Percentiles rank a stretch among this genome's conserved stretches.
phyloP scores from a whole-genome alignment of 2,329 filamentous ascomycete genomes.

The Stachybotrys chlorohalonatus region DNA sequence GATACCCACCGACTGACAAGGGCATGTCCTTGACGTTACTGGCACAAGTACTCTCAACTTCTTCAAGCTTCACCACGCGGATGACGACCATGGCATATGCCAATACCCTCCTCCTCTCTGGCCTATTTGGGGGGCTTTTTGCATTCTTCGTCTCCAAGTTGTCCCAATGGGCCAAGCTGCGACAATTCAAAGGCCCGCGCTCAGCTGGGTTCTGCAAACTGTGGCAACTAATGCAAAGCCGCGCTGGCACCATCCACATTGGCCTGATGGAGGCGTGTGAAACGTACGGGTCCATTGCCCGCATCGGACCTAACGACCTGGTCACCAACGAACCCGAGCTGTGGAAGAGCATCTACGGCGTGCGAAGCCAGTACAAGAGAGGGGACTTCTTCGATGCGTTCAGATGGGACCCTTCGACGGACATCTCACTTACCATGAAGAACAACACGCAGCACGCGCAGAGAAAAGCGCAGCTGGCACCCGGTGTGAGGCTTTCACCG shows the following conservation, averaged over 20 bases:
- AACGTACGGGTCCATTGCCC: conserved; percentile 20
- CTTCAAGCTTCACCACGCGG: too few relatives aligned
- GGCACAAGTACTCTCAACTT: too few relatives aligned
- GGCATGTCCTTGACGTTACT: too few relatives aligned
- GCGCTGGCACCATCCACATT: background rate
- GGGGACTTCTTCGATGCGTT: conserved; percentile 14
- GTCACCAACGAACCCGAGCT: conserved; percentile 28
- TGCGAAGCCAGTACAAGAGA: conserved; percentile 22
- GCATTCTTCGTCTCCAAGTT: background rate
- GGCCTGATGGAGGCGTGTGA: background rate
- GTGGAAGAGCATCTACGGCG: conserved; percentile 22
- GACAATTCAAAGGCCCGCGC: background rate
- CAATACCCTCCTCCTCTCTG: background rate
- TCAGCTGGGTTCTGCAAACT: background rate
- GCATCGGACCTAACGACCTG: conserved; percentile 31
- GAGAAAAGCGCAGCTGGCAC: conserved; percentile 27
- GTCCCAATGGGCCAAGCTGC: background rate
- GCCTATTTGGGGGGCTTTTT: background rate
- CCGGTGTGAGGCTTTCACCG: conserved; percentile 27
- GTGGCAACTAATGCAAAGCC: background rate
- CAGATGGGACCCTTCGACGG: background rate
- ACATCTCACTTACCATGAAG: background rate
- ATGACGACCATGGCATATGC: background rate
- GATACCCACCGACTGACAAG: too few relatives aligned
- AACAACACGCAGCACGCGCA: background rate